Base-by-base conservation (phyloP, 2,329 filamentous ascomycete genomes). In the Fusarium sp. region DNA sequence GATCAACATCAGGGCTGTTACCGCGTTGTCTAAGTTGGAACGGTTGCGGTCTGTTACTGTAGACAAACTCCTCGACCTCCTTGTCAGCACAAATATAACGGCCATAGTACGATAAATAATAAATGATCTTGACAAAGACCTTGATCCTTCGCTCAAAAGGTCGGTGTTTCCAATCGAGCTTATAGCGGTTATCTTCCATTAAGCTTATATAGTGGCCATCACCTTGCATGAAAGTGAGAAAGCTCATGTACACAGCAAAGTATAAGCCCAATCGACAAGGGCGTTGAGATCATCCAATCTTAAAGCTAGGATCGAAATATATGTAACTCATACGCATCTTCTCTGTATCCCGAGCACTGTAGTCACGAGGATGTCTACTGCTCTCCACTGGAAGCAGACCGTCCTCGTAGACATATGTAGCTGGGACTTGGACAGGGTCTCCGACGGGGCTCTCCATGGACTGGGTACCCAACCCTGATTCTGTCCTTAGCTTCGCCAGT, bases 381-480 rank as follows among this genome's bases (percentile, higher is more conserved):
- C n/a, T 44, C 15, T 44, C n/a, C 1, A 12, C n/a, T 8, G 5
- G n/a, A 18, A 8, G 3, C n/a, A 4, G 15, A 8, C 11, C 10
- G 12, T 24, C n/a, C 42, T 24, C 11, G 6, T 18, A 24, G 42
- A 44, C 15, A 30, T 12, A 30, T 30, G 30, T 30, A 30, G 30
- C 30, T 30, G 30, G 30, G 30, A 30, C 12, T 30, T 30, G 30
- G 30, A 30, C 12, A 15, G 5, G 32, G 32, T 14, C 14, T 7
- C 14, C 6, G 32, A 32, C 32, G 32, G 14, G 14, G 32, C 32
- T 34, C 32, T 34, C 32, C 32, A 34, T 1, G 32, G 14, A 15
- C 32, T 15, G 15, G 7, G 15, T 1, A 34, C 14, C 7, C 1
- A 15, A 34, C 7, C 3, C 32, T 34, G 32, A 14, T 15, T 34